These are phyloP conservation scores for Cicer yamashitae DNA, from an alignment of 306 rosid species.

Conservation along the genomic window DNA sequence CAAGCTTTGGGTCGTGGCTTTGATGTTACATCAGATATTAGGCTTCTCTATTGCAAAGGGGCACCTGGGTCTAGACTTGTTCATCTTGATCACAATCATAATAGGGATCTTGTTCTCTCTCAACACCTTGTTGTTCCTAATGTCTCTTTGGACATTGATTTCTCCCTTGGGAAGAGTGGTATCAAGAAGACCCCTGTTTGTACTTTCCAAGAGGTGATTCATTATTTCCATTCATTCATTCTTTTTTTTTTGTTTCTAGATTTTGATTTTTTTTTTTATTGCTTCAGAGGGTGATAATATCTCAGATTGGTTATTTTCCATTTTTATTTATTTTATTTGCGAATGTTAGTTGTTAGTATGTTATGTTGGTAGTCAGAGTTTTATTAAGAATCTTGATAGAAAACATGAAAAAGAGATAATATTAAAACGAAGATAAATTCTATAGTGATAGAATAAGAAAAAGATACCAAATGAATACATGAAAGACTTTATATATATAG, in stretches of 20 bases:
- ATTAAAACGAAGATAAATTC: no score
- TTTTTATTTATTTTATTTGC: neutral
- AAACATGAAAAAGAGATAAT: no score
- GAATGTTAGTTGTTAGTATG: neutral
- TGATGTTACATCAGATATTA: slow-evolving; percentile 93
- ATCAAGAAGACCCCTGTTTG: slow-evolving; percentile 60
- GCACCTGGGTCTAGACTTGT: slow-evolving; percentile 88
- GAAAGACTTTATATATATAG: no score
- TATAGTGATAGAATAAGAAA: no score
- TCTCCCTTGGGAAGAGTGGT: slow-evolving; percentile 51
- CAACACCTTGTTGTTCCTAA: slow-evolving; percentile 61
- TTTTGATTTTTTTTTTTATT: slow-evolving; percentile 22
- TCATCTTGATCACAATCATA: slow-evolving; percentile 60
- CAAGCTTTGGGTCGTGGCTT: slow-evolving; percentile 96
- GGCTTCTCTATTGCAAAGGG: slow-evolving; percentile 94
- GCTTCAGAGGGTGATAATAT: slow-evolving; percentile 18
- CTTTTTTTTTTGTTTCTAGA: slow-evolving; percentile 24
- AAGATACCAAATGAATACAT: no score
- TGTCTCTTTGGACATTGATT: slow-evolving; percentile 71
- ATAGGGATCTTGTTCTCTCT: slow-evolving; percentile 67
- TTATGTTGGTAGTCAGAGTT: neutral
- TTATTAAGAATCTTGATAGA: no score
- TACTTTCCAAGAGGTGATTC: slow-evolving; percentile 72
- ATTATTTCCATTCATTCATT: slow-evolving; percentile 40
- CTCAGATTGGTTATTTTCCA: slow-evolving; percentile 4